Evolutionary conservation across 768 basidiomycete species (phyloP).

Genomic region (Clitopilus passeckerianus): DNA sequence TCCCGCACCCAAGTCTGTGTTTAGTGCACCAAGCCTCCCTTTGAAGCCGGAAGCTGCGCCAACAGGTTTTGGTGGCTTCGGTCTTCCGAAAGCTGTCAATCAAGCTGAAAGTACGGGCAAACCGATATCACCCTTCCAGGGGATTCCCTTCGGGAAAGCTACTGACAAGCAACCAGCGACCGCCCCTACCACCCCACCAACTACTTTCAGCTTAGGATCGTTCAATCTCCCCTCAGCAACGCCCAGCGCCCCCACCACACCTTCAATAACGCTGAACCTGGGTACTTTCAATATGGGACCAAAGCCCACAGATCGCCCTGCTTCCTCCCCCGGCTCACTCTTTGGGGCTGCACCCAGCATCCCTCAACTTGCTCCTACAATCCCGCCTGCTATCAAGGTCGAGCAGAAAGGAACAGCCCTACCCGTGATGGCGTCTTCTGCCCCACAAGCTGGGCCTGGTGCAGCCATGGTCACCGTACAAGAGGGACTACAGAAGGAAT

Average conservation of each 20-base stretch:
- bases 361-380: slow-evolving; percentile 2
- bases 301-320: neutral
- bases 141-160: neutral
- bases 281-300: neutral
- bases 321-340: neutral
- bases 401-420: neutral
- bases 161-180: neutral
- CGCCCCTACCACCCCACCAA: slow-evolving; percentile 8
- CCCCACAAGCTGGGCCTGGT: slow-evolving; percentile 1
- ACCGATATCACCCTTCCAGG: neutral
- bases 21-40: slow-evolving; percentile 1
- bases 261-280: slow-evolving; percentile 1
- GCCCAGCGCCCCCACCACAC: slow-evolving; percentile 4
- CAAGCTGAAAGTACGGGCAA: neutral
- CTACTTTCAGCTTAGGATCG: neutral
- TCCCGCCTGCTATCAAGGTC: neutral
- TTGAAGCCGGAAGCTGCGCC: neutral
- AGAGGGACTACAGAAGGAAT: slow-evolving; percentile 69
- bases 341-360: slow-evolving; percentile 1
- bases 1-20: neutral
- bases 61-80: neutral
- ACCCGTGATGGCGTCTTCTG: neutral
- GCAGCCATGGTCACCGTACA: slow-evolving; percentile 29
- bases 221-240: neutral
- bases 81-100: neutral